Base-by-base conservation (phyloP, 768 basidiomycete genomes). In the Hericium rajendrae region DNA sequence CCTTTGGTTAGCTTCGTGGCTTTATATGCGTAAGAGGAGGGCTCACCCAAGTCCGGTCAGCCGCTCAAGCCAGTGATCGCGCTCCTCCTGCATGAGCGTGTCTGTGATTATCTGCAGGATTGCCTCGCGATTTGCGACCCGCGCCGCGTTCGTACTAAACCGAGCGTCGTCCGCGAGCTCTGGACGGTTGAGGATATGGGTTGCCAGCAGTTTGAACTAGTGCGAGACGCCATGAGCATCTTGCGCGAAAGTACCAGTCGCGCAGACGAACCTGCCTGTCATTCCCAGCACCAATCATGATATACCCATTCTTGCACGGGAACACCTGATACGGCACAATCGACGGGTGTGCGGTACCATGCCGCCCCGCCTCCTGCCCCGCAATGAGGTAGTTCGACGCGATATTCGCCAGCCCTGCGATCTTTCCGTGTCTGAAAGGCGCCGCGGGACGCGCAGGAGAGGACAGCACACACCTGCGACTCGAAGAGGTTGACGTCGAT, bases 221-320 rank as follows among this genome's bases (percentile, higher is more conserved):
- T 26, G 28, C 37, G 12, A 40, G 15, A 3, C 41, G 20, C 20
- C 38, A 28, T n/a, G 40, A 26, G 51, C 26, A 15, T 11, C 2
- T 4, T 24, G 22, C 11, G 3, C 37, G 8, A 8, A 53, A 3
- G 38, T 5, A 86, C 89, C 79, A 32, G 16, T 4, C 6, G 9
- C 11, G 32, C 16, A 3, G 4, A 53, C 52, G 52, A n/a, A 86
- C 89, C 79, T 91, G 91, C 62, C 81, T 86, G 67, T 95, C 82
- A 68, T 93, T 95, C 4, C 91, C 94, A 8, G 90, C 92, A 48
- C 92, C 93, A 61, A 97, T 85, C 94, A 97, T 95, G 58, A 97
- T 70, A 68, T 84, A 94, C 32, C 91, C 90, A 64, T 92, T 84
- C 66, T 82, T 79, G 67, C 93, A 95, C 0, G 86, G 81, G 68